Conservation (phyloP, 2,329 filamentous ascomycete species). For the Fusarium musae region DNA sequence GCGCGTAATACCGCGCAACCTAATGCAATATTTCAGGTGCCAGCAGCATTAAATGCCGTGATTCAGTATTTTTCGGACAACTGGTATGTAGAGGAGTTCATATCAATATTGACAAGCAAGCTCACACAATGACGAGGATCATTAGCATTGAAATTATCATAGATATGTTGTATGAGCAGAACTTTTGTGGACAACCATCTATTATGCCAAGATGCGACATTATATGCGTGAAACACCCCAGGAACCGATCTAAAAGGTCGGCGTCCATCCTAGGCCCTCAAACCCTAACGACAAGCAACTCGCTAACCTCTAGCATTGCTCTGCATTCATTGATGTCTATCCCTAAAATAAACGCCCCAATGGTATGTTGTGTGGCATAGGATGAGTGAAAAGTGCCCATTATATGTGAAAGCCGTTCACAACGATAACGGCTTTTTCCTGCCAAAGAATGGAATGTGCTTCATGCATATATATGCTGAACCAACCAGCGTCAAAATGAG, state of each 20-base stretch:
- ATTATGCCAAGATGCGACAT: conserved; percentile 36
- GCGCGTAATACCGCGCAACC: neutral
- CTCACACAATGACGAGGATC: neutral
- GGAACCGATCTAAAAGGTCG: conserved; percentile 34
- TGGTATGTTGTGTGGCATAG: conserved; percentile 41
- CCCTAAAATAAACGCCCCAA: conserved; percentile 47
- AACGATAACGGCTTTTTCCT: conserved; percentile 32
- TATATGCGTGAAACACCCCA: conserved; percentile 23
- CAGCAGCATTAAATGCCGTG: neutral
- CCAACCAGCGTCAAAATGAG: conserved; percentile 51
- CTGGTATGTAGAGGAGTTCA: neutral
- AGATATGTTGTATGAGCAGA: neutral
- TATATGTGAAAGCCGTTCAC: conserved; percentile 38
- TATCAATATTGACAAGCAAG: neutral
- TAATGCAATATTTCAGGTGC: neutral
- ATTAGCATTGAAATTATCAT: neutral
- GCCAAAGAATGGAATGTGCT: conserved; percentile 39
- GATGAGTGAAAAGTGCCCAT: conserved; percentile 14
- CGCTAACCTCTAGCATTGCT: conserved; percentile 12
- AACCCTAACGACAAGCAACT: conserved; percentile 15
- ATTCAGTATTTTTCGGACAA: neutral
- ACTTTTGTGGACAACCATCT: conserved; percentile 26
- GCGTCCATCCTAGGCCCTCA: conserved; percentile 7
- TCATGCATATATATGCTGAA: conserved; percentile 56
- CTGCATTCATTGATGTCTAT: conserved; percentile 21